Evolutionary conservation across 352 stramenopile genomes (phyloP).

Genomic region (Globisporangium paroecandrum): DNA sequence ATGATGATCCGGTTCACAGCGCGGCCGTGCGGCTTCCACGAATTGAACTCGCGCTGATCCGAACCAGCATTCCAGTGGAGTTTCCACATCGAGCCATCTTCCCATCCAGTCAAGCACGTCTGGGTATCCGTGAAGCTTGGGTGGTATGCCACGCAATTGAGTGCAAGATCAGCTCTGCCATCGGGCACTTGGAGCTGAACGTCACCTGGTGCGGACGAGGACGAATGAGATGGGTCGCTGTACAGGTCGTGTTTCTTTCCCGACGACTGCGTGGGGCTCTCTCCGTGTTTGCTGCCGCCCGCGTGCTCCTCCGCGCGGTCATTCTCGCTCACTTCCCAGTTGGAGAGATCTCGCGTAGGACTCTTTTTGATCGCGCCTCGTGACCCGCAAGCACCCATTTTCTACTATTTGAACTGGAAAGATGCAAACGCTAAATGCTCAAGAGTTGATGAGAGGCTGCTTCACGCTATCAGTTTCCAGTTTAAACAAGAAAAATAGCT

Average conservation of each 20-base stretch:
- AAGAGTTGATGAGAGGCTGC: too few species aligned
- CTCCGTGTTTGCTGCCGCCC: not conserved
- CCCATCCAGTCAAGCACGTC: constrained; percentile 58
- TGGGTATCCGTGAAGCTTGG: constrained; percentile 17
- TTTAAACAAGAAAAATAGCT: too few species aligned
- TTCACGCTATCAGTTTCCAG: too few species aligned
- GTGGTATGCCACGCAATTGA: constrained; percentile 53
- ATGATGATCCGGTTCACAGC: constrained; percentile 64
- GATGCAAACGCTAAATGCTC: not conserved
- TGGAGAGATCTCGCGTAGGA: constrained; percentile 26
- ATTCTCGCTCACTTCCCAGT: constrained; percentile 41
- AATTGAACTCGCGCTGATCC: constrained; percentile 13
- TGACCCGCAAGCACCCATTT: constrained; percentile 57
- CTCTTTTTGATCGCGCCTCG: constrained; percentile 16
- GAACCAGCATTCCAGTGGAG: constrained; percentile 30
- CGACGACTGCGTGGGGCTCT: not conserved
- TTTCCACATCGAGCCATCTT: constrained; percentile 62
- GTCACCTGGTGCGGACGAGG: not conserved
- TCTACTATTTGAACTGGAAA: not conserved
- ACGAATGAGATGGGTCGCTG: not conserved
- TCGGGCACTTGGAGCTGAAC: not conserved
- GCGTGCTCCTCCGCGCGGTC: not conserved
- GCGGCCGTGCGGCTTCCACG: constrained; percentile 48
- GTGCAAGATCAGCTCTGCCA: constrained; percentile 23
- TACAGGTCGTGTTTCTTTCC: constrained; percentile 12